Evolutionary conservation across 108 stramenopile genomes (phyloP).

Genomic region (Cyclostephanos tholiformis): DNA sequence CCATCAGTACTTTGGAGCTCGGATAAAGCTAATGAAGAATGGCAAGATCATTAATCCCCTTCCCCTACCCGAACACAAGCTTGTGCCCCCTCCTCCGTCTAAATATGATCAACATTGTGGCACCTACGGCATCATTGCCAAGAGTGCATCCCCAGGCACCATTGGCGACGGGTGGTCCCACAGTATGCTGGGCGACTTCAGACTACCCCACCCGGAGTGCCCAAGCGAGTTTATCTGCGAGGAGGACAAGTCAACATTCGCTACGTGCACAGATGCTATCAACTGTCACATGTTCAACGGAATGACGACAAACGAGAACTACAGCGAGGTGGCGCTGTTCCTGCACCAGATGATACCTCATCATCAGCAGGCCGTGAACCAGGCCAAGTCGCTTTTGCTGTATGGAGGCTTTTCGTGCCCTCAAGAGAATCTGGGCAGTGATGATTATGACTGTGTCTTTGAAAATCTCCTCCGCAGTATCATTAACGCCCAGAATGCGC

Average conservation of each 20-base stretch:
- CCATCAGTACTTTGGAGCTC: slow-evolving; percentile 62
- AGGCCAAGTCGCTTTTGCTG: slow-evolving; percentile 84
- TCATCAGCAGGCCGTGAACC: slow-evolving; percentile 92
- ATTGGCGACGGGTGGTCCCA: slow-evolving; percentile 5
- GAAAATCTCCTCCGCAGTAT: slow-evolving; percentile 62
- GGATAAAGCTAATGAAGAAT: slow-evolving; percentile 76
- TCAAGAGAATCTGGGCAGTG: slow-evolving; percentile 34
- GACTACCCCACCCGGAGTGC: slow-evolving; percentile 62
- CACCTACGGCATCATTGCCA: slow-evolving; percentile 54
- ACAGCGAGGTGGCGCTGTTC: slow-evolving; percentile 53
- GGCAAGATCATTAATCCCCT: slow-evolving; percentile 26
- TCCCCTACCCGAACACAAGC: slow-evolving; percentile 11
- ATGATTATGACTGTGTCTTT: slow-evolving; percentile 53
- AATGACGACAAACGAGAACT: slow-evolving; percentile 57
- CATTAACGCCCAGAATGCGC: slow-evolving; percentile 76
- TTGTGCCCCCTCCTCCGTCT: slow-evolving; percentile 15
- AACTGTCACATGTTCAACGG: slow-evolving; percentile 74
- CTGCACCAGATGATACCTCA: slow-evolving; percentile 94
- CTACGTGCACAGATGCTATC: slow-evolving; percentile 64
- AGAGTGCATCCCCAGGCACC: neutral
- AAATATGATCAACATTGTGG: slow-evolving; percentile 75
- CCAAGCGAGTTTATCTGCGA: slow-evolving; percentile 66
- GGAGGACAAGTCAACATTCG: slow-evolving; percentile 30
- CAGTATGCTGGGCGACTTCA: slow-evolving; percentile 24
- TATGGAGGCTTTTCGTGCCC: slow-evolving; percentile 40